phyloP scores from a whole-genome alignment of 352 stramenopile genomes.

The Phytopythium kandeliae region DNA sequence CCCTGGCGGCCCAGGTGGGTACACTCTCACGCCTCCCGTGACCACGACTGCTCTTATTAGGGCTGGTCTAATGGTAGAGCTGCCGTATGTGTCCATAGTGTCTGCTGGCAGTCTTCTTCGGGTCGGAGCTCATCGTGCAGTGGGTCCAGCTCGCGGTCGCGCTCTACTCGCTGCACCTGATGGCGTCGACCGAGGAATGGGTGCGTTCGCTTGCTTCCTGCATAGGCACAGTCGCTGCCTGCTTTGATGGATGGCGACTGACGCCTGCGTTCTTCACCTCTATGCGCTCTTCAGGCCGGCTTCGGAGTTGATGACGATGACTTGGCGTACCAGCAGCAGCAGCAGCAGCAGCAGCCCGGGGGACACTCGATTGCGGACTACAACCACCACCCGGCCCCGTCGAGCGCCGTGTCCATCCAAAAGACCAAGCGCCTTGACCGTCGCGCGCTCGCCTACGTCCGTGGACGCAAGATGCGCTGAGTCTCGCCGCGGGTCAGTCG shows the following conservation, averaged over 20 bases:
- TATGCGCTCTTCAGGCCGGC: slow-evolving; percentile 33
- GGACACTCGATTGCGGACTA: slow-evolving; percentile 78
- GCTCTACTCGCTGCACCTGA: slow-evolving; percentile 79
- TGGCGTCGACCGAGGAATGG: slow-evolving; percentile 73
- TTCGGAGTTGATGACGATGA: slow-evolving; percentile 63
- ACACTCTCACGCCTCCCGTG: neutral
- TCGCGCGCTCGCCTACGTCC: slow-evolving; percentile 65
- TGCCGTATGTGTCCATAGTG: slow-evolving; percentile 36
- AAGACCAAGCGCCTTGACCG: slow-evolving; percentile 78
- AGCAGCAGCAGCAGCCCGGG: slow-evolving; percentile 18
- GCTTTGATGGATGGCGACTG: too few relatives aligned
- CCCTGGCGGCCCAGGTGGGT: slow-evolving; percentile 64
- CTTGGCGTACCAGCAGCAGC: slow-evolving; percentile 29
- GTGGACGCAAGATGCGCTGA: slow-evolving; percentile 68
- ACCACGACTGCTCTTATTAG: neutral
- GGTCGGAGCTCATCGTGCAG: slow-evolving; percentile 76
- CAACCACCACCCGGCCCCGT: slow-evolving; percentile 55
- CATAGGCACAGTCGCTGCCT: too few relatives aligned
- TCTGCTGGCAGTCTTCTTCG: slow-evolving; percentile 74
- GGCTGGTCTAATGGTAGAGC: neutral
- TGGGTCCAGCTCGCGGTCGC: slow-evolving; percentile 79
- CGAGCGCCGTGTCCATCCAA: slow-evolving; percentile 56
- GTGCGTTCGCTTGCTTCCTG: too few relatives aligned
- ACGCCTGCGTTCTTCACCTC: too few relatives aligned
- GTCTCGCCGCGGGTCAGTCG: too few relatives aligned